phyloP scores from a whole-genome alignment of 1,284 basidiomycete species.

The Trametes sp. region DNA sequence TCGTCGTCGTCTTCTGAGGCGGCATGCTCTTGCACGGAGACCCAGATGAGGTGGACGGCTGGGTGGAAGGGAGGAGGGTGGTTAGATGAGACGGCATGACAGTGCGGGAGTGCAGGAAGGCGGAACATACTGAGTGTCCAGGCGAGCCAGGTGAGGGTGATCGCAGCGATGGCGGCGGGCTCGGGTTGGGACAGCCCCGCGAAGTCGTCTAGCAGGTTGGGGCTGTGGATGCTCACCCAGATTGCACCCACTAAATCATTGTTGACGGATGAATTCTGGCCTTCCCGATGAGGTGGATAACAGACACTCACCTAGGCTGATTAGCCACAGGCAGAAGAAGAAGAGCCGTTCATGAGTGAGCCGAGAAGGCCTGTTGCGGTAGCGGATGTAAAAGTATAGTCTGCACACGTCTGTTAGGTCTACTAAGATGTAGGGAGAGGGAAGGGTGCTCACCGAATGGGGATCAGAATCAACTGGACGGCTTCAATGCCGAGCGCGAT shows the following conservation, averaged over 20 bases:
- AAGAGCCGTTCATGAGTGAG: conserved; percentile 23
- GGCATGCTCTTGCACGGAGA: conserved; percentile 20
- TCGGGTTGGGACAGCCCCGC: conserved; percentile 19
- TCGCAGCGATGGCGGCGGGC: conserved; percentile 17
- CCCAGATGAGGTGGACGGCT: conserved; percentile 27
- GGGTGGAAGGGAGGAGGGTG: not conserved
- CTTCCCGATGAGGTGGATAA: no score
- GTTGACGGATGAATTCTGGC: not conserved
- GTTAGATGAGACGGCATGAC: not conserved
- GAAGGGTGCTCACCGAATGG: conserved; percentile 12
- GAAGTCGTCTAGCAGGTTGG: conserved; percentile 20
- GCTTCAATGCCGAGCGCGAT: conserved; percentile 23
- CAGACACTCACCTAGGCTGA: conserved; percentile 17
- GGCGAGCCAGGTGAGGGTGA: conserved; percentile 21
- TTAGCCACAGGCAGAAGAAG: conserved; percentile 14
- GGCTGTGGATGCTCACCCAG: conserved; percentile 19
- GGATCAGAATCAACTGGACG: conserved; percentile 15
- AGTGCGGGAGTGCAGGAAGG: not conserved
- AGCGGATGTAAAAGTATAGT: conserved; percentile 21
- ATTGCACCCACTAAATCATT: not conserved
- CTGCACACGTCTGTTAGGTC: not conserved
- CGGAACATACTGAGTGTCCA: conserved; percentile 23
- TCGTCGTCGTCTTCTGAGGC: conserved; percentile 3
- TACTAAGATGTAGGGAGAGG: not conserved
- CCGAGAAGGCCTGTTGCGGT: conserved; percentile 11